These are phyloP conservation scores for Conticribra weissflogii DNA, from an alignment of 108 stramenopile genomes.

Conservation along the genomic window DNA sequence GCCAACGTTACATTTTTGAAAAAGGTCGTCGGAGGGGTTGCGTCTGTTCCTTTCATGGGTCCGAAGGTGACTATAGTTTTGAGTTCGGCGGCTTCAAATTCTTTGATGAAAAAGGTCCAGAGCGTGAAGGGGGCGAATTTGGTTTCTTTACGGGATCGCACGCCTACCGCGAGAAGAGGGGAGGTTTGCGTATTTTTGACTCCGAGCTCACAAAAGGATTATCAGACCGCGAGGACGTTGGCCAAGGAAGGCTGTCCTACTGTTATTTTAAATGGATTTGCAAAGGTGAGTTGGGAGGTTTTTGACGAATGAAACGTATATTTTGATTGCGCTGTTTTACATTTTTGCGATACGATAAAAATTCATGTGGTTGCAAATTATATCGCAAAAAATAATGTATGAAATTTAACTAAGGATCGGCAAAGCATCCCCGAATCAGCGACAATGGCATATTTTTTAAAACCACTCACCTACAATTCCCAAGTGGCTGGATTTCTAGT, in stretches of 20 bases:
- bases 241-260: slow-evolving; percentile 44
- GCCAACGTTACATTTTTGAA: slow-evolving; percentile 61
- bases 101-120: slow-evolving; percentile 51
- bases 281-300: slow-evolving; percentile 51
- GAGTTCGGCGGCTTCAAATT: slow-evolving; percentile 53
- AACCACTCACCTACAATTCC: slow-evolving; percentile 85
- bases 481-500: slow-evolving; percentile 72
- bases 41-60: slow-evolving; percentile 48
- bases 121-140: slow-evolving; percentile 28
- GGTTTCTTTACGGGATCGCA: slow-evolving; percentile 37
- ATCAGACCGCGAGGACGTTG: slow-evolving; percentile 53
- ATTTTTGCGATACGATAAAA: too few species aligned
- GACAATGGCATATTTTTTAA: slow-evolving; percentile 79
- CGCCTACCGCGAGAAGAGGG: slow-evolving; percentile 11
- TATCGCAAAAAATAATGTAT: too few species aligned
- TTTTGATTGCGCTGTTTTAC: too few species aligned
- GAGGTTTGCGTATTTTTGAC: slow-evolving; percentile 63
- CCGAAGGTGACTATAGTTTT: slow-evolving; percentile 52
- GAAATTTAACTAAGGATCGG: slow-evolving; percentile 56
- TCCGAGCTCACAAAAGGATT: slow-evolving; percentile 61
- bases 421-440: slow-evolving; percentile 57
- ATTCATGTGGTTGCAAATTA: too few species aligned
- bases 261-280: slow-evolving; percentile 75
- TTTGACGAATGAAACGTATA: too few species aligned
- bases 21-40: slow-evolving; percentile 50